phyloP scores from a whole-genome alignment of 169 alveolate species.

The Babesia bigemina region DNA sequence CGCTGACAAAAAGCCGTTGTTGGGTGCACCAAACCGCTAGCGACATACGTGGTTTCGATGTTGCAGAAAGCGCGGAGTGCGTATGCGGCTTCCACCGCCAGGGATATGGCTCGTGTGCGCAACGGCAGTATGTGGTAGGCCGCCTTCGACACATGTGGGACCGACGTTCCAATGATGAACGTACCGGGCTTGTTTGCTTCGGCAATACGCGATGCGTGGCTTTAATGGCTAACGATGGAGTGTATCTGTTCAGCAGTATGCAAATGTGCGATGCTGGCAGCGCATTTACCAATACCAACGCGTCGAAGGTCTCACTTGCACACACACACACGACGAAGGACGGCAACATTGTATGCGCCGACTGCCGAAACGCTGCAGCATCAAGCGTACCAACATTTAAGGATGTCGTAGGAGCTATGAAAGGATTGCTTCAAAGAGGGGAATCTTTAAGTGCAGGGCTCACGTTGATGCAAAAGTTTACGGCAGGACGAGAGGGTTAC shows the following conservation, averaged over 20 bases:
- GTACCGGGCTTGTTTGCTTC: conserved; percentile 7
- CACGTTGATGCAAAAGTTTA: conserved; percentile 45
- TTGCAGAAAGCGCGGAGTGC: conserved; percentile 22
- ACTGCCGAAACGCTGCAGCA: conserved; percentile 6
- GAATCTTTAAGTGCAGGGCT: conserved; percentile 43
- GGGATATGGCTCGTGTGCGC: conserved; percentile 30
- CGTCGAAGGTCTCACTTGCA: neutral
- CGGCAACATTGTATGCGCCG: conserved; percentile 2
- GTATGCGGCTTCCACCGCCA: conserved; percentile 18
- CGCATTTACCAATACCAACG: neutral
- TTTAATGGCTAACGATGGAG: conserved; percentile 11
- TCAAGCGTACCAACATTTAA: neutral
- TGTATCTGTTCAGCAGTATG: conserved; percentile 22
- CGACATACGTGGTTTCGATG: conserved; percentile 17
- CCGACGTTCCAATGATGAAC: neutral
- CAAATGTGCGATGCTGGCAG: conserved; percentile 7
- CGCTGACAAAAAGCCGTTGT: conserved; percentile 32
- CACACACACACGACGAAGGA: neutral
- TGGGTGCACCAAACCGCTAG: conserved; percentile 66
- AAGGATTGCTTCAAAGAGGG: conserved; percentile 38
- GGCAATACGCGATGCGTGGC: conserved; percentile 30
- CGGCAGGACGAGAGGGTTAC: neutral
- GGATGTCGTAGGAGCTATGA: conserved; percentile 21
- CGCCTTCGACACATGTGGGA: conserved; percentile 2
- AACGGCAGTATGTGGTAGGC: conserved; percentile 10